Base-by-base conservation (phyloP, 1,284 basidiomycete genomes). In the Ustilago tritici region DNA sequence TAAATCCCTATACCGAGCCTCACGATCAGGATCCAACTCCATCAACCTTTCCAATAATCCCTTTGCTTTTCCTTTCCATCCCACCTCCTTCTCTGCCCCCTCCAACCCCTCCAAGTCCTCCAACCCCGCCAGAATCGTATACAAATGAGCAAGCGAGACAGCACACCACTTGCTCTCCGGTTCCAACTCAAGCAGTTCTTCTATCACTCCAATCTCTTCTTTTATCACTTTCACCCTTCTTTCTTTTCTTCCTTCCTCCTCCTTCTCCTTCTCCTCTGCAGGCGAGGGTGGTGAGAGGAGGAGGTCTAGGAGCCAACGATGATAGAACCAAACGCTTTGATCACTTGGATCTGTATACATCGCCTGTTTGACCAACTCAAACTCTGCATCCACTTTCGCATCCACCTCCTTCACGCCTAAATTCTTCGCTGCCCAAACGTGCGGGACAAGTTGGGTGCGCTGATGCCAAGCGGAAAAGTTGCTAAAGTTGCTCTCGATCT, bases 391-490 rank as follows among this genome's bases (percentile, higher is more conserved):
- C n/a, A 72, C 17, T 9, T 53, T 28, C 3, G 12, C n/a, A 14
- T 65, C 60, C 8, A 56, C 52, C 55, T 14, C 81, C 76, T 41
- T 88, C 1, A 89, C 89, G 38, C 87, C 86, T 1, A 73, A 53
- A 28, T 50, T 17, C 31, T 63, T 28, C 0, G 76, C 80, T 4
- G 88, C 88, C 93, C 93, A 95, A 7, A 94, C 83, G 4, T 89
- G 89, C 0, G 89, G 87, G 17, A 95, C 88, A 1, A 95, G 89
- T 86, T 96, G 95, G 2, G 94, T 93, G 32, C 97, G 91, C 79
- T 96, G 95, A 87, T 99, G 97, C 97, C 97, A 99, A 17, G 97
- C 97, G 67, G 94, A 96, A 86, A 98, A 99, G 86, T 99, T 99
- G 55, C 93, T 95, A 84, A 99, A 97, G 86, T 94, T 98, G 60